Conservation (phyloP, 2,329 filamentous ascomycete species). For the Xylaria arbuscula region DNA sequence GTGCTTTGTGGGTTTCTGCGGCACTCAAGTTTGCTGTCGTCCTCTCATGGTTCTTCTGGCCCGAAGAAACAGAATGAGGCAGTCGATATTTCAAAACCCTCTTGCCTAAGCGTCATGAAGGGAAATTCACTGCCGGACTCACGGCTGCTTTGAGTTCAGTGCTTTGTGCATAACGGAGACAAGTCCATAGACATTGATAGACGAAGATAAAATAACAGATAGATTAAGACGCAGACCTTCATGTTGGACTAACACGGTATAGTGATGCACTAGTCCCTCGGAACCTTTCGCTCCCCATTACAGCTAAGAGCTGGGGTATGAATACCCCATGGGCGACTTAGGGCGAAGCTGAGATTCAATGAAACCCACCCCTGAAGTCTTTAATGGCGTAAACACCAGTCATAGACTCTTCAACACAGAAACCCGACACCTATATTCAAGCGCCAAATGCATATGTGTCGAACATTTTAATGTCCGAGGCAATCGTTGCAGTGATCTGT, state of each 20-base stretch:
- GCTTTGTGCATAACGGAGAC: background rate
- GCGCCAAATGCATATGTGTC: no score
- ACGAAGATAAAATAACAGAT: background rate
- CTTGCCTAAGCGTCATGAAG: background rate
- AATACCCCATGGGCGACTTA: background rate
- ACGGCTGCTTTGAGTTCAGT: background rate
- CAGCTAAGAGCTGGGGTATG: background rate
- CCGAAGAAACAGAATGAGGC: slow-evolving; percentile 52
- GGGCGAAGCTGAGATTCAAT: background rate
- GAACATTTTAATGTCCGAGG: no score
- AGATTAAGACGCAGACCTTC: background rate
- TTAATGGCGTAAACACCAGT: background rate
- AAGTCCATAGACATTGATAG: background rate
- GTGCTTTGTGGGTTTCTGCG: slow-evolving; percentile 70
- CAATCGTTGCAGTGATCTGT: background rate
- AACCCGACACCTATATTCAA: background rate
- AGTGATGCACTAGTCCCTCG: background rate
- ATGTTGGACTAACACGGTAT: background rate
- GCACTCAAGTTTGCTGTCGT: slow-evolving; percentile 67
- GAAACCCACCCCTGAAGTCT: background rate
- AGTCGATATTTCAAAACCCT: background rate
- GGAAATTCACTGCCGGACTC: background rate
- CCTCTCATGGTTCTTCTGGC: slow-evolving; percentile 71
- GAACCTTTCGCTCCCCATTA: background rate
- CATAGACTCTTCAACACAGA: background rate